These are phyloP conservation scores for Mucor velutinosus DNA, from an alignment of 371 early-diverging fungal species.

Conservation along the genomic window DNA sequence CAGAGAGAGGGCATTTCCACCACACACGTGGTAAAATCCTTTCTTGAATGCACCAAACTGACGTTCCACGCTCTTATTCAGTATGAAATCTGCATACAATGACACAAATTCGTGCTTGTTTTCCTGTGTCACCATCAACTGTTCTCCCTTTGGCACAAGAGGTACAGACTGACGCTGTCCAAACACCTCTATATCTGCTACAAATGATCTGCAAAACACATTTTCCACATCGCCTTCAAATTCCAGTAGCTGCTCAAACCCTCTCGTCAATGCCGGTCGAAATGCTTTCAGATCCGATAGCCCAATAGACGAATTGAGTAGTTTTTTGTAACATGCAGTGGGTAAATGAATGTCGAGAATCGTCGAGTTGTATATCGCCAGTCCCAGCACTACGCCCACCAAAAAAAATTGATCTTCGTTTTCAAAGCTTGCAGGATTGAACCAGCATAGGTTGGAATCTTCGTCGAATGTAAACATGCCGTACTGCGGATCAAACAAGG, in stretches of 20 bases:
- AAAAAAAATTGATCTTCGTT: constrained; percentile 89
- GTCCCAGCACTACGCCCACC: constrained; percentile 90
- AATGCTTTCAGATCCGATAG: constrained; percentile 62
- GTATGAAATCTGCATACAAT: constrained; percentile 78
- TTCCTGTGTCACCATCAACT: constrained; percentile 73
- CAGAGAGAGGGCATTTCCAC: constrained; percentile 84
- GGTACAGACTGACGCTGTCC: constrained; percentile 75
- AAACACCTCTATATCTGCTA: constrained; percentile 75
- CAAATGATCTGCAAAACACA: constrained; percentile 84
- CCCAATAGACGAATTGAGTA: constrained; percentile 69
- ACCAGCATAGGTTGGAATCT: constrained; percentile 86
- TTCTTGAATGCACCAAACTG: constrained; percentile 91
- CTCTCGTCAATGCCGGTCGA: constrained; percentile 74
- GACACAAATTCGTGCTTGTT: constrained; percentile 84
- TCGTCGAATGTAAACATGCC: constrained; percentile 77
- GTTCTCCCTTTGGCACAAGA: constrained; percentile 72
- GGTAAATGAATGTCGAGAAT: constrained; percentile 92
- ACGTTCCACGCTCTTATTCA: constrained; percentile 72
- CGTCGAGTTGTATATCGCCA: constrained; percentile 93
- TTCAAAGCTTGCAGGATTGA: constrained; percentile 87
- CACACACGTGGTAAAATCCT: constrained; percentile 93
- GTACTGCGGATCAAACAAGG: constrained; percentile 91
- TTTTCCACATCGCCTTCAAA: constrained; percentile 85
- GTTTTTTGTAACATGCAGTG: constrained; percentile 90
- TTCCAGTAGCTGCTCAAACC: constrained; percentile 80